Evolutionary conservation across 306 rosid species (phyloP), one percentile per base, ranked within the genome.

Genomic region (Prunus dulcis): DNA sequence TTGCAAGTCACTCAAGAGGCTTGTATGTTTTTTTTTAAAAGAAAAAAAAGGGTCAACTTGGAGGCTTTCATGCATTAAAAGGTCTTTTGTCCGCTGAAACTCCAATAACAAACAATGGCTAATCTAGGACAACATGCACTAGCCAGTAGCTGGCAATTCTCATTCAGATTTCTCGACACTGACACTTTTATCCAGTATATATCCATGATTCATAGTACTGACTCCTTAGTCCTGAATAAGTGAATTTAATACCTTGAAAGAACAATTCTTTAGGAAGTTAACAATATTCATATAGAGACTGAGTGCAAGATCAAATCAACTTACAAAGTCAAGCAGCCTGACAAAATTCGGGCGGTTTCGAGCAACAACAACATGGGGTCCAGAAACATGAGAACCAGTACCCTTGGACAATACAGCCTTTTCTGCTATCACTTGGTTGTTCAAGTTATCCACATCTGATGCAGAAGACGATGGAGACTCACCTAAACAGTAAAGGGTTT

Each of bases 391-490:
- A 72, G 82, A 52, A 77, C 69, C 79, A 76, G 83, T 65, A 51
- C 76, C 86, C 81, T 73, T 85, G 64, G 81, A 50, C 71, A 84
- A 86, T 68, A 83, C 45, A 74, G 82, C 73, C 87, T 74, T 91
- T 80, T 89, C 91, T 27, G 47, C 71, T 41, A 81, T 77, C 69
- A 71, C 82, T 57, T 84, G 97, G 78, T 83, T 86, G 85, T 84
- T 84, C 17, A 89, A 76, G 88, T 89, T 88, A 80, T 87, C 97
- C 38, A 89, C 81, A 83, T 91, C 97, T 65, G 95, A 89, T 56
- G 91, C 91, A 74, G 97, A 91, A 79, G 93, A 88, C 64, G 90
- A 91, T 73, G 91, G 97, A 67, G 93, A 89, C 73, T 88, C 95
- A 70, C 91, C 97, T 91, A 80, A 50, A 73, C 20, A 18, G 58